These are phyloP conservation scores for Phytophthora pistaciae DNA, from an alignment of 352 stramenopile genomes.

Conservation along the genomic window DNA sequence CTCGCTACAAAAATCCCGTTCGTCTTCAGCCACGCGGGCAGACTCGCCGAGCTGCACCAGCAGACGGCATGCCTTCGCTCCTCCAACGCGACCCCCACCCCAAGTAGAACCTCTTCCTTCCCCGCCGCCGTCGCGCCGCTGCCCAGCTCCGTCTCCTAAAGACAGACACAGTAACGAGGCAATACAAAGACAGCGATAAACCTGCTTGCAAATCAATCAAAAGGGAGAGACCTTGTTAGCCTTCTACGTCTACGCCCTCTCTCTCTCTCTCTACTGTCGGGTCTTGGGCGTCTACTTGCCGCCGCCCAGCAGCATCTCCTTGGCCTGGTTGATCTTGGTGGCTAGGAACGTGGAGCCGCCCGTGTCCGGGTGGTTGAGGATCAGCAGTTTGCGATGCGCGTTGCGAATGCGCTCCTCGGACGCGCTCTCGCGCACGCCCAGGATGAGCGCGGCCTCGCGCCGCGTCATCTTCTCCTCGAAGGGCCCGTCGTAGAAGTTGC, in stretches of 20 bases:
- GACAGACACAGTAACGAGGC: not conserved
- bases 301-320: conserved; percentile 94
- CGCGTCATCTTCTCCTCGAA: conserved; percentile 99
- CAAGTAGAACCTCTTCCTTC: not conserved
- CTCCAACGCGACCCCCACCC: not conserved
- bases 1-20: conserved; percentile 51
- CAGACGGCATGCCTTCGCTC: conserved; percentile 34
- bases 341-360: conserved; percentile 98
- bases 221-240: conserved; percentile 15
- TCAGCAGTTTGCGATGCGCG: conserved; percentile 97
- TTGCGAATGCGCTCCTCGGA: conserved; percentile 97
- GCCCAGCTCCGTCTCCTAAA: not conserved
- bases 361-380: conserved; percentile 99
- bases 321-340: conserved; percentile 99
- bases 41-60: conserved; percentile 40
- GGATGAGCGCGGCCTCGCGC: conserved; percentile 98
- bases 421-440: conserved; percentile 97
- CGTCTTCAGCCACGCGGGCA: conserved; percentile 25
- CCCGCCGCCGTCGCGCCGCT: conserved; percentile 15
- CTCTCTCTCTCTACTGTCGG: not conserved
- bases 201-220: not conserved
- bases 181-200: not conserved
- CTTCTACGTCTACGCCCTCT: not conserved
- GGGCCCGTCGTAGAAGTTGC: conserved; percentile 95
- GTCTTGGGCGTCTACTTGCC: conserved; percentile 50